phyloP scores from a whole-genome alignment of 352 stramenopile species.

The Globisporangium cederbergense region DNA sequence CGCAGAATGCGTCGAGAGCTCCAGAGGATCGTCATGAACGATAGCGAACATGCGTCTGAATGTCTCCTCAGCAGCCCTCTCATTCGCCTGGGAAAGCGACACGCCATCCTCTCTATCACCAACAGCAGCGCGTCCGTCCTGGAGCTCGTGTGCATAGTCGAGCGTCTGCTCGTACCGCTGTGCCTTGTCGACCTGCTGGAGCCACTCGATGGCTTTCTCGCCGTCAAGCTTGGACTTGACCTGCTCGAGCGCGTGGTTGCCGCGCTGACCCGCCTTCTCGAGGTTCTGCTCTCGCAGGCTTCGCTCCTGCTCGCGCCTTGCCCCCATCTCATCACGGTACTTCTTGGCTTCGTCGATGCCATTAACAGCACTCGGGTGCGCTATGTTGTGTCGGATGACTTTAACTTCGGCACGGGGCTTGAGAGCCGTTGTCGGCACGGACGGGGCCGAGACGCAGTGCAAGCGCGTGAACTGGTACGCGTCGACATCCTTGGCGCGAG shows the following conservation, averaged over 20 bases:
- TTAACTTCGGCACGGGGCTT: constrained; percentile 28
- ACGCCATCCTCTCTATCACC: constrained; percentile 3
- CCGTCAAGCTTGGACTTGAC: constrained; percentile 33
- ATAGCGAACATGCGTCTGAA: constrained; percentile 46
- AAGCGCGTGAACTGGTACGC: constrained; percentile 55
- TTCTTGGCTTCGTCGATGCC: constrained; percentile 40
- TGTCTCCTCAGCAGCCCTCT: constrained; percentile 20
- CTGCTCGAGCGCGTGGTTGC: constrained; percentile 29
- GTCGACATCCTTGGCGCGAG: constrained; percentile 35
- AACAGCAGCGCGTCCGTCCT: background rate
- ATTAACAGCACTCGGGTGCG: constrained; percentile 27
- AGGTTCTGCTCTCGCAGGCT: constrained; percentile 30
- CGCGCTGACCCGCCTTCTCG: constrained; percentile 34
- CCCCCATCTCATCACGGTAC: constrained; percentile 39
- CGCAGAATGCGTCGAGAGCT: constrained; percentile 37
- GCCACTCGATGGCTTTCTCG: constrained; percentile 47
- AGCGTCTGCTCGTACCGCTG: constrained; percentile 22
- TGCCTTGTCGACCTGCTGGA: constrained; percentile 46
- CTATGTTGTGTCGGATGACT: constrained; percentile 53
- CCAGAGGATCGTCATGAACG: constrained; percentile 30
- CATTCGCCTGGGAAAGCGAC: constrained; percentile 16
- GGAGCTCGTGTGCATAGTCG: constrained; percentile 11
- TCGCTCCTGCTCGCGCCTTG: constrained; percentile 33
- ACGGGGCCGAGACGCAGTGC: constrained; percentile 31
- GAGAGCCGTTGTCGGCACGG: background rate